These are phyloP conservation scores for Ceriops tagal DNA, from an alignment of 345 rosid species.

Conservation along the genomic window DNA sequence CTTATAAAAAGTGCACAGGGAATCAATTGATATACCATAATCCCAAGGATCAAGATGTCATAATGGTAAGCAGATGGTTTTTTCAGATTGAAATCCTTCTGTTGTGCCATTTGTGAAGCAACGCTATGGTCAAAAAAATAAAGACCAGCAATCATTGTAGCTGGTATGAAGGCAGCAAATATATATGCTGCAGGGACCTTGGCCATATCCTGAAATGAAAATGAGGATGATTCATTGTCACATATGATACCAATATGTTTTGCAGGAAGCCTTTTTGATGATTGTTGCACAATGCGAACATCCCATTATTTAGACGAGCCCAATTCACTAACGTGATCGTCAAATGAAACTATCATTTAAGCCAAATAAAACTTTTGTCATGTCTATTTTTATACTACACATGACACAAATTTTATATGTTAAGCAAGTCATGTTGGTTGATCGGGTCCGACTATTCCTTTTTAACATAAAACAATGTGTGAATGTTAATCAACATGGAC, in stretches of 20 bases:
- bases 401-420: too few species aligned
- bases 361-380: too few species aligned
- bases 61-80: constrained; percentile 22
- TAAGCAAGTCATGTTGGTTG: too few species aligned
- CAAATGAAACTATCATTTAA: too few species aligned
- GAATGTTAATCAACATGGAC: neutral
- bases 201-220: constrained; percentile 15
- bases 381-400: too few species aligned
- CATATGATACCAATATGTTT: neutral
- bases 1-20: neutral
- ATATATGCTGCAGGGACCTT: constrained; percentile 10
- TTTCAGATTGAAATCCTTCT: constrained; percentile 20
- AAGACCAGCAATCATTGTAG: constrained; percentile 17
- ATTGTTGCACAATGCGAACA: too few species aligned
- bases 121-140: constrained; percentile 23
- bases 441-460: too few species aligned
- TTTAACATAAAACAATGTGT: neutral
- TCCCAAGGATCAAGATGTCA: constrained; percentile 16
- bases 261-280: neutral
- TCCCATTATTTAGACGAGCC: too few species aligned
- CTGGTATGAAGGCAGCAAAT: constrained; percentile 12
- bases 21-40: neutral
- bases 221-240: neutral
- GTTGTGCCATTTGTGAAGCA: constrained; percentile 22
- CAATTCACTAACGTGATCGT: too few species aligned